phyloP scores from a whole-genome alignment of 805 yeast genomes.

The Candida sithepensis region DNA sequence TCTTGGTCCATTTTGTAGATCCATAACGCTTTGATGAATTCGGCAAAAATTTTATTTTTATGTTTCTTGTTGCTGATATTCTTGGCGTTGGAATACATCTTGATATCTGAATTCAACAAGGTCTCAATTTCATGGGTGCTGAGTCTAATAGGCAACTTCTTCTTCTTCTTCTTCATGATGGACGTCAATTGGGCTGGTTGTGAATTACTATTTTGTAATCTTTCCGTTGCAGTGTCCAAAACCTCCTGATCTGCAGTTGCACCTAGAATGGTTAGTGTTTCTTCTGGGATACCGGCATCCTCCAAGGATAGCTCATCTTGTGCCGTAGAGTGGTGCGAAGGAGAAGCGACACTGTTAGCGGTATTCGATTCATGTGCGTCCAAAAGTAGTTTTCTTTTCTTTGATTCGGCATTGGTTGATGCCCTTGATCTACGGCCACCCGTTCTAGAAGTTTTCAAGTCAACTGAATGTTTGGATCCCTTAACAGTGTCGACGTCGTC shows the following conservation, averaged over 20 bases:
- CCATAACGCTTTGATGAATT: slow-evolving; percentile 26
- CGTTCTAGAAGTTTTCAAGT: not conserved
- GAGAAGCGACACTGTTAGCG: not conserved
- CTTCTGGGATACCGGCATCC: not conserved
- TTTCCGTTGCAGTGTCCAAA: not conserved
- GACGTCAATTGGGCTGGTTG: not conserved
- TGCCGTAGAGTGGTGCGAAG: not conserved
- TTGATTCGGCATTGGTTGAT: not conserved
- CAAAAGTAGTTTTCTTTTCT: not conserved
- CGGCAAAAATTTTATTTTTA: slow-evolving; percentile 24
- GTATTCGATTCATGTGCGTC: not conserved
- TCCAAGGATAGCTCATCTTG: not conserved
- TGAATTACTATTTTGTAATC: not conserved
- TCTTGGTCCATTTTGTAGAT: slow-evolving; percentile 17
- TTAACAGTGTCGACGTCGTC: not conserved
- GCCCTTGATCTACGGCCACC: not conserved
- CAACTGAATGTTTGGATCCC: not conserved
- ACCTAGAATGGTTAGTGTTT: not conserved
- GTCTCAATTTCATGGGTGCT: slow-evolving; percentile 17
- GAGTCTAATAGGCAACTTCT: slow-evolving; percentile 19
- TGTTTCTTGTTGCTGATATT: slow-evolving; percentile 20
- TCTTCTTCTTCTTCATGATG: slow-evolving; percentile 13
- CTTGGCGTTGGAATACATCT: slow-evolving; percentile 23
- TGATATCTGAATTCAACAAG: slow-evolving; percentile 22
- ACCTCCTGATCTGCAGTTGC: not conserved